Base-by-base conservation (phyloP, 2,329 filamentous ascomycete genomes). In the Iodosphaeria phyllophila region DNA sequence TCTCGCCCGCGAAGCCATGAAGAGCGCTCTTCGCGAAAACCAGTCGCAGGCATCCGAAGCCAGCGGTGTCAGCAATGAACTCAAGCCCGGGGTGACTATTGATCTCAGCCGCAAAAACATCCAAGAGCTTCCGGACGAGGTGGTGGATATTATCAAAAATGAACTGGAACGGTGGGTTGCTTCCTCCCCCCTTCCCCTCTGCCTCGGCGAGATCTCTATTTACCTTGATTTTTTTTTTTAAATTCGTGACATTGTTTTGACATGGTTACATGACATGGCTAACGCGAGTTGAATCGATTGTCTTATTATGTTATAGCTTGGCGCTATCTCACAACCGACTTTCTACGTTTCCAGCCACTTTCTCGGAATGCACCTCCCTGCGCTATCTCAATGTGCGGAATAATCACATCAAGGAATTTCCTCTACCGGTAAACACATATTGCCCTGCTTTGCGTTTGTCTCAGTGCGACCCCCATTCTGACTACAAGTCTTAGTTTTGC, bases 241-340 rank as follows among this genome's bases (percentile, higher is more conserved):
- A n/a, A n/a, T n/a, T n/a, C n/a, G n/a, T n/a, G n/a, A n/a, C n/a
- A n/a, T n/a, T n/a, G n/a, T n/a, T n/a, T n/a, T n/a, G n/a, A n/a
- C n/a, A n/a, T n/a, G n/a, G n/a, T n/a, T n/a, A n/a, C n/a, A n/a
- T n/a, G n/a, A n/a, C n/a, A n/a, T n/a, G n/a, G n/a, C n/a, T n/a
- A n/a, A n/a, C n/a, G n/a, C n/a, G n/a, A n/a, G n/a, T n/a, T n/a
- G n/a, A n/a, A n/a, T n/a, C n/a, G n/a, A n/a, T 23, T 7, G 16
- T 24, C 18, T 16, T n/a, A n/a, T 24, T 20, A 22, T 26, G 24
- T 18, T 23, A 26, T 41, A 83, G 77, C 38, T 64, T 86, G 26
- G 78, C 78, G 24, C 56, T 86, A 34, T 82, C 77, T n/a, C 77
- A 84, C 51, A 84, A 84, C 46, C 70, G 68, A 36, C 57, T 83